Percentiles rank a stretch among this genome's conserved stretches.
Evolutionary conservation across 2,329 filamentous ascomycete genomes (phyloP).

Genomic region (Neurospora sp.): DNA sequence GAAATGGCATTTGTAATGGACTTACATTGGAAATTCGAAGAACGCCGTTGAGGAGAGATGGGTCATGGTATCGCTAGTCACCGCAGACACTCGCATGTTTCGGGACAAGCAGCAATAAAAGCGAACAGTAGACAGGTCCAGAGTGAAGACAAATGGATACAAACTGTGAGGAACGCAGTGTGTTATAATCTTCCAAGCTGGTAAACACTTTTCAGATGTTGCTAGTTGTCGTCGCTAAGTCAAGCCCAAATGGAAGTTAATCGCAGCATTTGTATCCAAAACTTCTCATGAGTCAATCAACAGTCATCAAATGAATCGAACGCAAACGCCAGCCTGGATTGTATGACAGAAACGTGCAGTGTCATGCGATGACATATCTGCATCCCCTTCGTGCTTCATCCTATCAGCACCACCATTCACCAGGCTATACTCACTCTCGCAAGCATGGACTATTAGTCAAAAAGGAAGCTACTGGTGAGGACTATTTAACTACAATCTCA

Average conservation of each 20-base stretch:
- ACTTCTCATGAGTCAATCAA: neutral
- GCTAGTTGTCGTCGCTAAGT: neutral
- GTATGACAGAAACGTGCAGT: neutral
- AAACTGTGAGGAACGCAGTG: neutral
- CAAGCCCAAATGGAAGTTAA: neutral
- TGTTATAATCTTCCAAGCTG: neutral
- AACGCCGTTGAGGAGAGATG: neutral
- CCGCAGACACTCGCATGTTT: neutral
- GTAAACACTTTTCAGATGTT: neutral
- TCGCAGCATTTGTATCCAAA: neutral
- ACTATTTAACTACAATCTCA: neutral
- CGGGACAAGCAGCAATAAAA: neutral
- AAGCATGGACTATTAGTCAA: neutral
- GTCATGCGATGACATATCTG: neutral
- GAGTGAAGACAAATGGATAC: neutral
- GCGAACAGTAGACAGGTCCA: neutral
- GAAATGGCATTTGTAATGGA: rapidly evolving
- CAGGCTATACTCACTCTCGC: neutral
- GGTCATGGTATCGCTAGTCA: neutral
- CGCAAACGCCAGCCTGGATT: neutral
- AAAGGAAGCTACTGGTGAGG: neutral
- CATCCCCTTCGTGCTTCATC: neutral
- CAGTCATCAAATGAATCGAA: neutral
- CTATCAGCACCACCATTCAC: neutral
- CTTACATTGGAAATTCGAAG: neutral